These are phyloP conservation scores for Nyctanthes arbortristis DNA, from an alignment of 257 asterid genomes.

Conservation along the genomic window DNA sequence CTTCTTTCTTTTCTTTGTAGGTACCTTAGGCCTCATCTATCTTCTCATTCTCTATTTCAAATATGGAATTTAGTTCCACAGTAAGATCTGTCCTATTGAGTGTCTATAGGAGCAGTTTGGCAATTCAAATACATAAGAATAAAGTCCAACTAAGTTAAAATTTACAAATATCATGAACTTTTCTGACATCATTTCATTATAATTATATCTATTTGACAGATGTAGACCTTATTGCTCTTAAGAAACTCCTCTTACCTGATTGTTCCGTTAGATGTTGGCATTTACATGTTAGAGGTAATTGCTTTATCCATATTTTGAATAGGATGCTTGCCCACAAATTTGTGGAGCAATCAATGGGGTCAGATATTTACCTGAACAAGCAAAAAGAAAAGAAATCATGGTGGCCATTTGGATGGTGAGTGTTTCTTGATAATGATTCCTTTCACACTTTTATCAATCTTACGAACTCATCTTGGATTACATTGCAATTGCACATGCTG, in stretches of 20 bases:
- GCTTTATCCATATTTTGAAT: constrained; percentile 31
- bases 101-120: no score
- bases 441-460: constrained; percentile 19
- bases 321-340: constrained; percentile 99
- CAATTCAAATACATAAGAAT: no score
- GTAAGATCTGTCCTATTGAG: no score
- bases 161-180: no score
- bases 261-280: constrained; percentile 11
- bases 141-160: no score
- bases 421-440: constrained; percentile 18
- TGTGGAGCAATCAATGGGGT: constrained; percentile 73
- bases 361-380: constrained; percentile 52
- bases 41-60: no score
- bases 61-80: no score
- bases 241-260: constrained; percentile 20
- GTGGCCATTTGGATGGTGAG: constrained; percentile 97
- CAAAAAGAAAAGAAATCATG: constrained; percentile 72
- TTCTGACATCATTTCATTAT: constrained; percentile 1
- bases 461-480: constrained; percentile 20
- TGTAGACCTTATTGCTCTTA: constrained; percentile 19
- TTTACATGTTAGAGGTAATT: constrained; percentile 13
- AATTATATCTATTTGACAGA: constrained; percentile 6
- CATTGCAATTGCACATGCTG: constrained; percentile 24
- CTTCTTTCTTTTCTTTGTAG: no score
- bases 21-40: no score